phyloP scores from a whole-genome alignment of 2,329 filamentous ascomycete genomes.

The Pseudocercospora ulei region DNA sequence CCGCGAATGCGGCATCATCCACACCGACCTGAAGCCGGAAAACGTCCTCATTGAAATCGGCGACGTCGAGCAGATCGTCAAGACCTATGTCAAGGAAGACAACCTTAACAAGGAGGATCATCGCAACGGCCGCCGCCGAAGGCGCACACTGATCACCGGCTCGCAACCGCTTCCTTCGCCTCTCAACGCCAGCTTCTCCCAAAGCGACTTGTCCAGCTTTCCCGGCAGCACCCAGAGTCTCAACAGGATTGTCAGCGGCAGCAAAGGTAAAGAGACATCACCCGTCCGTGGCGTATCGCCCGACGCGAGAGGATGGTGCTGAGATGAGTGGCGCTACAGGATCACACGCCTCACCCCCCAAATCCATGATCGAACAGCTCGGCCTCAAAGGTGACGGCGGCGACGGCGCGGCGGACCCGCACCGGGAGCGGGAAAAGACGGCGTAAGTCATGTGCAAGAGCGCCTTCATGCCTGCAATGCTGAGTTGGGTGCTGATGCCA shows the following conservation, averaged over 20 bases:
- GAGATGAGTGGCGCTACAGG: slow-evolving; percentile 51
- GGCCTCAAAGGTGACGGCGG: slow-evolving; percentile 40
- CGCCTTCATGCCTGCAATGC: slow-evolving; percentile 14
- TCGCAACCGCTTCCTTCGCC: slow-evolving; percentile 93
- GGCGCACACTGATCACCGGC: slow-evolving; percentile 90
- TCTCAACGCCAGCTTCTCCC: slow-evolving; percentile 81
- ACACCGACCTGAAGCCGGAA: slow-evolving; percentile 94
- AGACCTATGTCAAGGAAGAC: slow-evolving; percentile 84
- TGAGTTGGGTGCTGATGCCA: slow-evolving; percentile 27
- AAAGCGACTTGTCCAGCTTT: slow-evolving; percentile 57
- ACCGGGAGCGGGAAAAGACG: slow-evolving; percentile 83
- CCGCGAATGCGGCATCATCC: slow-evolving; percentile 96
- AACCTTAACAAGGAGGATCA: slow-evolving; percentile 65
- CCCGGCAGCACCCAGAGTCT: slow-evolving; percentile 59
- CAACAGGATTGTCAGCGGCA: slow-evolving; percentile 71
- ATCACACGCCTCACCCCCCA: slow-evolving; percentile 34
- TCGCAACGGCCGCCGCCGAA: slow-evolving; percentile 77
- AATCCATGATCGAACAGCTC: slow-evolving; percentile 53
- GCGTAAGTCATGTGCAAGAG: slow-evolving; percentile 55
- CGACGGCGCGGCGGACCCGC: slow-evolving; percentile 39
- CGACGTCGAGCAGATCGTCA: slow-evolving; percentile 96
- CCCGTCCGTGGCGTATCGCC: slow-evolving; percentile 38
- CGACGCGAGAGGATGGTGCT: slow-evolving; percentile 37
- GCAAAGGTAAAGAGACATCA: slow-evolving; percentile 45
- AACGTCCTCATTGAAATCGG: slow-evolving; percentile 98